Conservation (phyloP, 345 rosid species). For the Syzygium grande region DNA sequence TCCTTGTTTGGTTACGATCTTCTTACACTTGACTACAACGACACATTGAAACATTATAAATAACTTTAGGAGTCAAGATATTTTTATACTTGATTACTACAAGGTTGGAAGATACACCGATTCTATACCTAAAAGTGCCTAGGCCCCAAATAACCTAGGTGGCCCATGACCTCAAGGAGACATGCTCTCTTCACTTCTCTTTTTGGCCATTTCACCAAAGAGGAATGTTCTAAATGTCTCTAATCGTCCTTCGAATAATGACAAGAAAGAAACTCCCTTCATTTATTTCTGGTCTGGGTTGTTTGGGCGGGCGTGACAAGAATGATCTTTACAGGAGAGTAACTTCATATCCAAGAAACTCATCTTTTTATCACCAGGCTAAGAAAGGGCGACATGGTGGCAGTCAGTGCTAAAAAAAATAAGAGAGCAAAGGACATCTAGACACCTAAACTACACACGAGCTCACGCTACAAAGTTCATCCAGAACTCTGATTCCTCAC, state of each 20-base stretch:
- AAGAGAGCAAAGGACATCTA: neutral
- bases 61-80: neutral
- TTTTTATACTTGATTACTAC: neutral
- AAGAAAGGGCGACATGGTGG: neutral
- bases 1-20: neutral
- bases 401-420: neutral
- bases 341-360: neutral
- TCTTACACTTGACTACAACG: neutral
- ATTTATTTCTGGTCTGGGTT: neutral
- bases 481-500: neutral
- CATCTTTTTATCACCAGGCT: neutral
- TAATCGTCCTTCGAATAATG: neutral
- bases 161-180: neutral
- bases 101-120: neutral
- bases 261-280: neutral
- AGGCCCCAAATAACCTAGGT: neutral
- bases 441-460: neutral
- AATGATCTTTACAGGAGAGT: neutral
- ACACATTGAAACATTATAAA: neutral
- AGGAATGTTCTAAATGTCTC: neutral
- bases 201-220: neutral
- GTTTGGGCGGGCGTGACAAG: neutral
- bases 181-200: neutral
- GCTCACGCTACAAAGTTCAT: neutral
- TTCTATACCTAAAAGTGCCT: neutral